Percentiles rank a stretch among this genome's conserved stretches.
These are phyloP conservation scores for Eucalyptus grandis DNA, from an alignment of 345 rosid species.

Conservation along the genomic window DNA sequence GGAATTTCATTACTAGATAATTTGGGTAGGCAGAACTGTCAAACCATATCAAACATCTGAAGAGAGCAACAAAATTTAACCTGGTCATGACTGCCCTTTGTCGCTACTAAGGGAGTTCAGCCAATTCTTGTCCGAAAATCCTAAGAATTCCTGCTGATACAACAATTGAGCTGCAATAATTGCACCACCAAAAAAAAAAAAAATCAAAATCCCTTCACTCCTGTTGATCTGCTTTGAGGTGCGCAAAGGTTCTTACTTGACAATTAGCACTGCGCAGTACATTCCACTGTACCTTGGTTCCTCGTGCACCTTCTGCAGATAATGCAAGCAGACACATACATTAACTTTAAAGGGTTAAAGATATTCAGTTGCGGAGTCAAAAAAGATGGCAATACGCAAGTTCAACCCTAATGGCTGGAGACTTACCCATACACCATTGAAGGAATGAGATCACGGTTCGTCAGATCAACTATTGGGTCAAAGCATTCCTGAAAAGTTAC, in stretches of 20 bases:
- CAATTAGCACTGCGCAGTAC: conserved; percentile 35
- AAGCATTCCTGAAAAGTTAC: conserved; percentile 54
- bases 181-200: background rate
- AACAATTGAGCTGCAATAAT: conserved; percentile 23
- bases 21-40: background rate
- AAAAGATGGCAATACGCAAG: background rate
- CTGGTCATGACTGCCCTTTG: conserved; percentile 23
- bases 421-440: conserved; percentile 91
- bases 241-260: conserved; percentile 10
- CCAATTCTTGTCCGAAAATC: conserved; percentile 33
- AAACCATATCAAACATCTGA: background rate
- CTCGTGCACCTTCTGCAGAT: conserved; percentile 15
- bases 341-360: background rate
- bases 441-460: conserved; percentile 78
- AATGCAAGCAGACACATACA: background rate
- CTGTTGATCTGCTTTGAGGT: background rate
- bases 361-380: background rate
- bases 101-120: conserved; percentile 37
- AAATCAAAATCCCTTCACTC: background rate
- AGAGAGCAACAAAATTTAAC: background rate
- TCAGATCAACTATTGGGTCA: conserved; percentile 81
- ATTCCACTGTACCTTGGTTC: conserved; percentile 34
- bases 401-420: background rate
- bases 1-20: background rate
- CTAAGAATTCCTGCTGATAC: conserved; percentile 28